These are phyloP conservation scores for Diaporthe velutina DNA, from an alignment of 2,329 filamentous ascomycete genomes.

Conservation along the genomic window DNA sequence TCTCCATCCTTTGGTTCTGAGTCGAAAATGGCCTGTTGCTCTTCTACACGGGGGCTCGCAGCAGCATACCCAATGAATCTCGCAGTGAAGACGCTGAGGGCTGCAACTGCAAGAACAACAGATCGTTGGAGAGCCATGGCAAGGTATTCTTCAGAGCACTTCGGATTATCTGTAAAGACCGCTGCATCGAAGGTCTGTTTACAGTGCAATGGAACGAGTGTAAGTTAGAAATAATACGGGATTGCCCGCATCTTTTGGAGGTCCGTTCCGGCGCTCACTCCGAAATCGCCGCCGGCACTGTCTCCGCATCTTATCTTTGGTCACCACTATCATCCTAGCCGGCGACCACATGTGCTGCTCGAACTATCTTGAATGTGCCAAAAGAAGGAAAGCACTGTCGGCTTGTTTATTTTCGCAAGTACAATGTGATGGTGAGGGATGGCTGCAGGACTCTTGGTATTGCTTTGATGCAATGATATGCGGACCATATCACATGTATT, in stretches of 20 bases:
- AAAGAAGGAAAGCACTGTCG: not conserved
- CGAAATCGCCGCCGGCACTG: constrained; percentile 3
- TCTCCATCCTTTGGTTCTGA: not conserved
- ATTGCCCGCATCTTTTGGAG: not conserved
- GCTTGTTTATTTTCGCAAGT: no score
- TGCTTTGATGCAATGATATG: no score
- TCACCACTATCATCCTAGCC: not conserved
- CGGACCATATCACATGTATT: not conserved
- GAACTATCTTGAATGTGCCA: not conserved
- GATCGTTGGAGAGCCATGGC: not conserved
- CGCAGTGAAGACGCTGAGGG: not conserved
- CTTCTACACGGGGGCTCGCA: constrained; percentile 15
- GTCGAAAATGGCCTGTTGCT: constrained; percentile 22
- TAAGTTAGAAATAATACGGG: not conserved
- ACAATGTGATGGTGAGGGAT: no score
- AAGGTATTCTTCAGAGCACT: not conserved
- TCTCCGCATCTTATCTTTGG: constrained; percentile 20
- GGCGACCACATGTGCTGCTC: not conserved
- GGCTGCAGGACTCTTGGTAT: no score
- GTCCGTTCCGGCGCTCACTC: not conserved
- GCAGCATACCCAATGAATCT: not conserved
- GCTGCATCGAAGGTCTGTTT: not conserved
- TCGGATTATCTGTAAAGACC: no score
- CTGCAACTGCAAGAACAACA: not conserved
- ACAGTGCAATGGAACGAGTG: not conserved